Percentiles rank a stretch among this genome's conserved stretches.
Conservation (phyloP, 176 grass and related monocot genomes). For the Oryza coarctata region DNA sequence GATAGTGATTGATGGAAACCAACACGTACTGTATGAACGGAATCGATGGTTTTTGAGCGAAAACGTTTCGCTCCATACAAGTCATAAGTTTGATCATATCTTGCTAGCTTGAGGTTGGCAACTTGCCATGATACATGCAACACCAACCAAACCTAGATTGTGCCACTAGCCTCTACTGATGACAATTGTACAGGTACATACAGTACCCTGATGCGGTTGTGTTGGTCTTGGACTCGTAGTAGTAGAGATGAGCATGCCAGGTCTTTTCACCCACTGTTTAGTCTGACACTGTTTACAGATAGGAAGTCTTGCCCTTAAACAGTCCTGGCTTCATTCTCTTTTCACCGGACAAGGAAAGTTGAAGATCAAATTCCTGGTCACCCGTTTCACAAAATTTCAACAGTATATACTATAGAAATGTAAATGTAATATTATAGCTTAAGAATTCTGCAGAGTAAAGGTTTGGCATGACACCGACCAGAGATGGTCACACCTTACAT, state of each 20-base stretch:
- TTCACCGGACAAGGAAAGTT: background rate
- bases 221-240: background rate
- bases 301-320: background rate
- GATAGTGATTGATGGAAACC: background rate
- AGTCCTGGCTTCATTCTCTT: background rate
- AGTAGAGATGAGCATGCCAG: background rate
- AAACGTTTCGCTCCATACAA: background rate
- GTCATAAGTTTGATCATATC: background rate
- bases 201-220: background rate
- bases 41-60: background rate
- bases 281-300: background rate
- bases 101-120: background rate
- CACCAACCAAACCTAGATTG: constrained; percentile 2
- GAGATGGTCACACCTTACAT: background rate
- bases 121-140: background rate
- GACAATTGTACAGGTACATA: background rate
- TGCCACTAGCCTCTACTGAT: background rate
- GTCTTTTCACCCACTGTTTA: background rate
- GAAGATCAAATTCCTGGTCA: background rate
- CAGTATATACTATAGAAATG: background rate
- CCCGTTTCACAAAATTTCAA: background rate
- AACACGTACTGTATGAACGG: background rate
- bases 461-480: background rate
- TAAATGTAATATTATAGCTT: too few species aligned
- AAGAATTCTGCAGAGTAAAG: background rate